Evolutionary conservation across 2,329 filamentous ascomycete genomes (phyloP), one percentile per base, ranked within the genome.

Genomic region (Neurospora sp.): DNA sequence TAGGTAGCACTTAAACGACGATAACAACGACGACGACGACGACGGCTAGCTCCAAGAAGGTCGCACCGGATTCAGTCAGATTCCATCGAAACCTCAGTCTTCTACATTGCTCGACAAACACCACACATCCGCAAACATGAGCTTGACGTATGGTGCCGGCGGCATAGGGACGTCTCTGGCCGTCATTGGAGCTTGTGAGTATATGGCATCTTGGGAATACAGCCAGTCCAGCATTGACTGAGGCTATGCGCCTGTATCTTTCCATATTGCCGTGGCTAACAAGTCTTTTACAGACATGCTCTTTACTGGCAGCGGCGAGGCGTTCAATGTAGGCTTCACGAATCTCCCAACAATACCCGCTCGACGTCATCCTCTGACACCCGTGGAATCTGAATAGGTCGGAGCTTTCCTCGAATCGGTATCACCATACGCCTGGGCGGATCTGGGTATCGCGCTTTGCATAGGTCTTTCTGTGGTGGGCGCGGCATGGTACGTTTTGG

Each of bases 381-480:
- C 19, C 52, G 36, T 62, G 52, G 52, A n/a, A 33, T 62, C 8
- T 62, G 28, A n/a, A 79, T 73, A 93, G 91, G 87, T 98, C 81
- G 96, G 96, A 81, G 90, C 90, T 80, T 98, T 98, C 80, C 89
- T 99, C 81, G 93, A 97, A 83, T 90, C 91, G 73, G 89, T 98
- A 76, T 98, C 96, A 70, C 96, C 96, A 28, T 97, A 95, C 79
- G 92, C 91, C 67, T 99, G 94, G 93, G 96, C 95, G 72, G 90
- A 89, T 80, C 81, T 96, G 70, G 96, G 96, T 74, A 97, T 99
- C 78, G 91, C 89, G 68, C 88, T 98, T 72, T 99, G 96, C 82
- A 98, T 99, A 78, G 94, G 95, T 72, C 85, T 98, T 71, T 99
- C 96, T 70, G 95, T 97, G 66, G 93, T 98, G 42, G 96, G 96